Conservation (phyloP, 2,329 filamentous ascomycete genomes). For the Hymenoscyphus salicellus region DNA sequence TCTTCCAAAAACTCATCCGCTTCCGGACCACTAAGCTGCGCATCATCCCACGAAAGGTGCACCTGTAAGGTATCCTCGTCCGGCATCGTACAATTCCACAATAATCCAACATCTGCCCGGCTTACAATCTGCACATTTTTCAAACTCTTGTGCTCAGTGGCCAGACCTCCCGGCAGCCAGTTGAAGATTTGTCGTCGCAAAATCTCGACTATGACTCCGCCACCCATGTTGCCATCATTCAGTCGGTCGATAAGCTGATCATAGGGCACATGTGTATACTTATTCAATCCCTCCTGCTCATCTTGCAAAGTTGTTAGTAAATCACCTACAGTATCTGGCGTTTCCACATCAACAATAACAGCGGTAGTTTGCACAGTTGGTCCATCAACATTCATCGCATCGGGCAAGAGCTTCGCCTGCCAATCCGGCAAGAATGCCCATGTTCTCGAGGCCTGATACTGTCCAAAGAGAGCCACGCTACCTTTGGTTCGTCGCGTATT, state of each 20-base stretch:
- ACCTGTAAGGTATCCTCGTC: slow-evolving; percentile 10
- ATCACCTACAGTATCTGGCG: not conserved
- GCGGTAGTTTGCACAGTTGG: slow-evolving; percentile 12
- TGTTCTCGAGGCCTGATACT: slow-evolving; percentile 14
- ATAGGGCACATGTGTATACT: slow-evolving; percentile 10
- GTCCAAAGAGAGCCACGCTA: slow-evolving; percentile 16
- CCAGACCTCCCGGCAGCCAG: slow-evolving; percentile 10
- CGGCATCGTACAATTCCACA: slow-evolving; percentile 20
- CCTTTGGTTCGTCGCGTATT: slow-evolving; percentile 10
- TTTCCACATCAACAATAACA: not conserved
- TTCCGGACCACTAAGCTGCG: slow-evolving; percentile 11
- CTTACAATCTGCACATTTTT: slow-evolving; percentile 14
- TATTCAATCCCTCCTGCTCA: slow-evolving; percentile 14
- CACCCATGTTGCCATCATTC: slow-evolving; percentile 8
- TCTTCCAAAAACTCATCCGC: slow-evolving; percentile 13
- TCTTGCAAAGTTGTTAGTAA: slow-evolving; percentile 11
- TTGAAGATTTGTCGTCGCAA: slow-evolving; percentile 18
- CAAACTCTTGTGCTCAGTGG: slow-evolving; percentile 8
- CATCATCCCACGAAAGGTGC: slow-evolving; percentile 16
- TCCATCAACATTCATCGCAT: slow-evolving; percentile 17
- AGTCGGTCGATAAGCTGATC: slow-evolving; percentile 8
- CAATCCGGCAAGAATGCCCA: slow-evolving; percentile 18
- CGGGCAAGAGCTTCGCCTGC: slow-evolving; percentile 13
- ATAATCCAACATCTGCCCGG: slow-evolving; percentile 13
- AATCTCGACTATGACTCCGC: slow-evolving; percentile 13